A percentile compares a stretch with the other conserved stretches of the same genome.
These are phyloP conservation scores for Clavariopsis aquatica DNA, from an alignment of 495 filamentous ascomycete genomes.

Conservation along the genomic window DNA sequence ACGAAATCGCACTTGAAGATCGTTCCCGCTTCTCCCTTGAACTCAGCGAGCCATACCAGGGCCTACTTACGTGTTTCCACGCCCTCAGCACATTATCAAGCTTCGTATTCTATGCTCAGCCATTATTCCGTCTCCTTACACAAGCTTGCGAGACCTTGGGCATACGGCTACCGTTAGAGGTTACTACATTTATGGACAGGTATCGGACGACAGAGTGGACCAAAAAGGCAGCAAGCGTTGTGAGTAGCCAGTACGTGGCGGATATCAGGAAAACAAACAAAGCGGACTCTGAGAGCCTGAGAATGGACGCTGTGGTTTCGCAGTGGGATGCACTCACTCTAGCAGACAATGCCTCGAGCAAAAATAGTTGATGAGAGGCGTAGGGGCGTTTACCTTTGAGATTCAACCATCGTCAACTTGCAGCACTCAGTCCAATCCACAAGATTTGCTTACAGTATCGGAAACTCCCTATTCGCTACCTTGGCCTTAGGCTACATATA, in stretches of 20 bases:
- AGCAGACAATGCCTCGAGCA: not conserved
- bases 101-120: constrained; percentile 29
- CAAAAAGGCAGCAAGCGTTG: constrained; percentile 9
- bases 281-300: not conserved
- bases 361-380: not conserved
- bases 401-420: not conserved
- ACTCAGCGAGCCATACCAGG: constrained; percentile 11
- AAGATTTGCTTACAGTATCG: not conserved
- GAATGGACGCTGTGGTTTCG: constrained; percentile 25
- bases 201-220: constrained; percentile 30
- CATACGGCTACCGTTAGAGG: constrained; percentile 17
- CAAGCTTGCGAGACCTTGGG: constrained; percentile 18
- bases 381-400: not conserved
- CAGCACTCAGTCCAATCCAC: not conserved
- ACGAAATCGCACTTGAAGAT: constrained; percentile 10
- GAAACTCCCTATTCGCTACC: no score
- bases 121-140: constrained; percentile 24
- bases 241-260: constrained; percentile 30
- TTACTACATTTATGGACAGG: constrained; percentile 1
- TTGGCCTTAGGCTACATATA: not conserved
- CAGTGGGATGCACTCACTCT: constrained; percentile 18
- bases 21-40: not conserved
- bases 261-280: constrained; percentile 8
- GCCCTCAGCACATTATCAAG: constrained; percentile 17
- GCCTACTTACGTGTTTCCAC: constrained; percentile 20